Evolutionary conservation across 495 filamentous ascomycete genomes (phyloP).

Genomic region (Glarea lozoyensis): DNA sequence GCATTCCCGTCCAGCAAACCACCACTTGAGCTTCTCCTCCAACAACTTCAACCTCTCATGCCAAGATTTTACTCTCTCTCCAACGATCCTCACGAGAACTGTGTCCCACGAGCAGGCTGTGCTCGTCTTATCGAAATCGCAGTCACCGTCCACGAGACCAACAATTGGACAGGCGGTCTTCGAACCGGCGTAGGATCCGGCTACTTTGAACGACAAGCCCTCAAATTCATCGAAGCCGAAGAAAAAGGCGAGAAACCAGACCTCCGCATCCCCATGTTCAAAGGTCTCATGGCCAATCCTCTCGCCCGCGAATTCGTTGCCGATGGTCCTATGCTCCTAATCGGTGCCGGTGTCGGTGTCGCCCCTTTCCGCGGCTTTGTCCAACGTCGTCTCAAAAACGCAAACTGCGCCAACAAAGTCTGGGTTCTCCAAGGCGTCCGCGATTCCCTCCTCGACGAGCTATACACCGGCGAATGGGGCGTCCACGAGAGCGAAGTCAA

Average conservation of each 20-base stretch:
- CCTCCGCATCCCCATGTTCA: slow-evolving; percentile 88
- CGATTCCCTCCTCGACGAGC: slow-evolving; percentile 84
- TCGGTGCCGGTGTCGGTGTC: slow-evolving; percentile 93
- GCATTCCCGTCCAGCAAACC: slow-evolving; percentile 91
- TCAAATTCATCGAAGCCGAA: slow-evolving; percentile 55
- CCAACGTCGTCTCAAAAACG: slow-evolving; percentile 84
- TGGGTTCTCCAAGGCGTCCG: slow-evolving; percentile 98
- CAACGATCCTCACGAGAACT: slow-evolving; percentile 85
- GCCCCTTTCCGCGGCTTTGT: slow-evolving; percentile 97
- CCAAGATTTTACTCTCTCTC: slow-evolving; percentile 97
- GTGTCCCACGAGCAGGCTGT: slow-evolving; percentile 53
- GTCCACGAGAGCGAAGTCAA: slow-evolving; percentile 89
- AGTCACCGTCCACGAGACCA: slow-evolving; percentile 82
- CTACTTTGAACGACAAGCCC: slow-evolving; percentile 77
- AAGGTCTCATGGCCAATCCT: slow-evolving; percentile 96
- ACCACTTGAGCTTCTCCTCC: slow-evolving; percentile 71
- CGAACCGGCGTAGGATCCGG: slow-evolving; percentile 71
- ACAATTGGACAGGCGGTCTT: slow-evolving; percentile 62
- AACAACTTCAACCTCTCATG: slow-evolving; percentile 78
- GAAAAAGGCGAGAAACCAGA: slow-evolving; percentile 46
- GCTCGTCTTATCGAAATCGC: slow-evolving; percentile 86
- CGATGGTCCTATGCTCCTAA: slow-evolving; percentile 94
- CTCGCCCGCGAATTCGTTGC: slow-evolving; percentile 79
- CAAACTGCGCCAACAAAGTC: slow-evolving; percentile 97
- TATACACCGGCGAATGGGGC: slow-evolving; percentile 95